Base-by-base conservation (phyloP, 192 early-diverging fungal genomes). In the Podila verticillata region DNA sequence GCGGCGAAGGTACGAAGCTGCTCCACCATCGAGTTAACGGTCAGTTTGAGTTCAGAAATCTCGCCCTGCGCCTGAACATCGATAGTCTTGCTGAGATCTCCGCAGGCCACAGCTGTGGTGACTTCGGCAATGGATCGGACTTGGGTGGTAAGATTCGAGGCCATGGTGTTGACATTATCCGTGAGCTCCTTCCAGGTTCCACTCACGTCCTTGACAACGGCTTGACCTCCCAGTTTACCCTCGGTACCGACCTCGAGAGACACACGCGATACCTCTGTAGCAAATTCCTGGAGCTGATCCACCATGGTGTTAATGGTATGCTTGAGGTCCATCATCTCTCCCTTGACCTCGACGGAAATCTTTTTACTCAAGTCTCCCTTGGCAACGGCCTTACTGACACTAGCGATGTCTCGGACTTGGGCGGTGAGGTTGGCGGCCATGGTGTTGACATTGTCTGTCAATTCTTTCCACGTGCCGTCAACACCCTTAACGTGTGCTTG, bases 81-180 rank as follows among this genome's bases (percentile, higher is more conserved):
- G 26, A 92, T 87, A 34, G 88, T 90, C 29, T 84, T 83, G 2
- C 72, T 83, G 36, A 93, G 61, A 70, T 93, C 92, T 34, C 92
- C 92, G 20, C 72, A 74, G 1, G 92, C 92, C 2, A 93, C 89
- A 10, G 92, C 92, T 48, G 85, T 91, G 5, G 90, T 91, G 4
- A 93, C 92, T 24, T 84, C 75, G 35, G 86, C 85, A 68, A 93
- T 93, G 8, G 84, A 85, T 44, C 91, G 88, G 28, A 93, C 90
- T 72, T 93, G 92, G 19, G 75, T 84, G 0, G 91, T 92, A 5
- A 92, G 73, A 61, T 93, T 87, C 26, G 81, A 74, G 0, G 91
- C 90, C 92, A 93, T 93, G 8, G 75, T 87, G 78, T 93, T 93
- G 54, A 93, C 92, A 72, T 90, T 91, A 64, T 89, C 89, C 0